Evolutionary conservation across 2,329 filamentous ascomycete genomes (phyloP), one percentile per base, ranked within the genome.

Genomic region (Trematosphaeria pertusa): DNA sequence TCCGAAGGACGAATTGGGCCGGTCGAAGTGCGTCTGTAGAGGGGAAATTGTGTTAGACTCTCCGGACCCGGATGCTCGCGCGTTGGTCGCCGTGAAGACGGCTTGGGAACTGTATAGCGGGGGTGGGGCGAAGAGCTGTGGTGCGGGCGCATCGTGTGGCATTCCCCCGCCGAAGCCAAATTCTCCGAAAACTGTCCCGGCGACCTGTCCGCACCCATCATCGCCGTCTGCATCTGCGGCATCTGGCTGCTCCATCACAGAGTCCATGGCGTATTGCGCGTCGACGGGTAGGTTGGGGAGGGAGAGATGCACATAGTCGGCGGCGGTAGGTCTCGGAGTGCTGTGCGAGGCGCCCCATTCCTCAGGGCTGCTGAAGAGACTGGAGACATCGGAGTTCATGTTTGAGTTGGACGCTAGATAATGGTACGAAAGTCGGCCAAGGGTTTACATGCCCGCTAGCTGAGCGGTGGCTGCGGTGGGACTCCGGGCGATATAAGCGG

Each of bases 1-100:
- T 4, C 15, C 11, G 12, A 34, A 43, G 18, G 45, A 39, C 9
- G 15, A 21, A 14, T 38, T 14, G 11, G 48, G 39, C 3, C 19
- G 4, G 9, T 54, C 37, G 40, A 55, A 58, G n/a, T 9, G 26
- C 20, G 46, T 54, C 22, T 55, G 21, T 28, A 50, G 4, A 8
- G 51, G 51, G 1, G 55, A 49, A 1, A 56, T 40, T 2, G 46
- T 45, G 12, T 36, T n/a, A 21, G 43, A 10, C 17, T 48, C 26
- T 12, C 43, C 37, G 7, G 12, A 8, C 3, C 34, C 21, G 5
- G n/a, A 10, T 10, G n/a, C 28, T 0, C 22, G 24, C n/a, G 24
- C 10, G 8, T 45, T 50, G 18, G 30, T 44, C 10, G 49, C 38
- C 5, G 43, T 49, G 17, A 49, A 58, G 3, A 32, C 24, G 3